A percentile compares a stretch with the other conserved stretches of the same genome.
Conservation (phyloP, 2,329 filamentous ascomycete species). For the Aspergillus amoenus region DNA sequence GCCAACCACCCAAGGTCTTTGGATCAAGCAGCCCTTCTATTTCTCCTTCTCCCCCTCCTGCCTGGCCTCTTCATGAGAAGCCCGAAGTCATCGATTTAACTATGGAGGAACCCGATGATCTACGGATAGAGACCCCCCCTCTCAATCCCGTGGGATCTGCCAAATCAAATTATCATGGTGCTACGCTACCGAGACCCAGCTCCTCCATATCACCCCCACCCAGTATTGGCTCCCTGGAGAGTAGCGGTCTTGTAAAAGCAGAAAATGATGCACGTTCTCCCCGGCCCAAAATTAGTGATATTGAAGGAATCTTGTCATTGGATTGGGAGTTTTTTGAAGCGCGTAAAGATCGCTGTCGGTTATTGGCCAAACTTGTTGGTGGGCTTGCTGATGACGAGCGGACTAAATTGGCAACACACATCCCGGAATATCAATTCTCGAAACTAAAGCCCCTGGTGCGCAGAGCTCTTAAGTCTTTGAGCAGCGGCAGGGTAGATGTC, state of each 20-base stretch:
- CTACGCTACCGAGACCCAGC: constrained; percentile 1
- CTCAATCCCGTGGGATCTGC: constrained; percentile 28
- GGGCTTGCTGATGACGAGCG: constrained; percentile 22
- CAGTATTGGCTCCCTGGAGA: constrained; percentile 10
- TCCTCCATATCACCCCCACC: constrained; percentile 21
- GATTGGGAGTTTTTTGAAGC: constrained; percentile 37
- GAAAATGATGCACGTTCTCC: background rate
- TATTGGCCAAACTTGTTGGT: constrained; percentile 33
- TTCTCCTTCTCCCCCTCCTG: constrained; percentile 11
- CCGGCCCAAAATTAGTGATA: constrained; percentile 23
- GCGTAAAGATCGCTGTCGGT: constrained; percentile 36
- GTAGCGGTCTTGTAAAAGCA: background rate
- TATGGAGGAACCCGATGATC: constrained; percentile 21
- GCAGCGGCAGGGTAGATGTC: constrained; percentile 4
- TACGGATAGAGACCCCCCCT: constrained; percentile 36
- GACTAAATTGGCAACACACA: constrained; percentile 8
- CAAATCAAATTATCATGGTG: constrained; percentile 6
- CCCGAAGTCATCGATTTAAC: constrained; percentile 37
- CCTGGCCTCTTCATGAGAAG: background rate
- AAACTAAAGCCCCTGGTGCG: constrained; percentile 14
- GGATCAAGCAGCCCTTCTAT: constrained; percentile 10
- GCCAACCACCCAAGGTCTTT: constrained; percentile 8
- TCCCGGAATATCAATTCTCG: constrained; percentile 15
- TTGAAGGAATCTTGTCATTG: constrained; percentile 31
- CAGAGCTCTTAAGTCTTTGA: constrained; percentile 19